Evolutionary conservation across 208 protist genomes (phyloP), one percentile per base, ranked within the genome.

Genomic region (Crithidia bombi): DNA sequence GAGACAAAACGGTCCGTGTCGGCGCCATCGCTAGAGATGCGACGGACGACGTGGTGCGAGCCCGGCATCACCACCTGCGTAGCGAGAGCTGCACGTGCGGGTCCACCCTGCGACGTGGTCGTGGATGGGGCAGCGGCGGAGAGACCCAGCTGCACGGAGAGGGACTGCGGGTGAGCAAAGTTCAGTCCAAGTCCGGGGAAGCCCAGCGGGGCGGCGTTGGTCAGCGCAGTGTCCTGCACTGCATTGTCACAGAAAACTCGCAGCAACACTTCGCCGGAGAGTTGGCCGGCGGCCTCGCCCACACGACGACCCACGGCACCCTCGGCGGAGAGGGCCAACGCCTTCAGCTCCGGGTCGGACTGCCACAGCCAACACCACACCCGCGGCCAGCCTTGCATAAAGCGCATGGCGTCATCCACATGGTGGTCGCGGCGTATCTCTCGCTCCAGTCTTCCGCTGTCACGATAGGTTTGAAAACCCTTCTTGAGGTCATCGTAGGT

Each of bases 211-310:
- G 80, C 76, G 33, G 78, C 78, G 65, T 94, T 94, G 10, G 74
- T 81, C 57, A 96, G 83, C 23, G 69, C 63, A 15, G 68, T 69
- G 43, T 78, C 64, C 69, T 89, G 76, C 41, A 85, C 71, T 7
- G 83, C 75, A 46, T 66, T 80, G 51, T 96, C 91, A 32, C 77
- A 54, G 79, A 83, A 93, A 23, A 93, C 72, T 15, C 91, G 87
- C 23, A 94, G 65, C 19, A 91, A 78, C 7, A 92, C 77, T 30
- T 90, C 86, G 14, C 91, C 91, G 3, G 84, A 49, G 43, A 96
- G 76, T 23, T 81, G 80, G 10, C 84, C 88, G 4, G 86, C 84
- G 0, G 83, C 88, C 65, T 86, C 78, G 5, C 88, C 91, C 23
- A 94, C 62, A 0, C 55, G 50, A 9, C 41, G 32, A 46, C 87